Evolutionary conservation across 768 basidiomycete species (phyloP).

Genomic region (Mycena indigotica): DNA sequence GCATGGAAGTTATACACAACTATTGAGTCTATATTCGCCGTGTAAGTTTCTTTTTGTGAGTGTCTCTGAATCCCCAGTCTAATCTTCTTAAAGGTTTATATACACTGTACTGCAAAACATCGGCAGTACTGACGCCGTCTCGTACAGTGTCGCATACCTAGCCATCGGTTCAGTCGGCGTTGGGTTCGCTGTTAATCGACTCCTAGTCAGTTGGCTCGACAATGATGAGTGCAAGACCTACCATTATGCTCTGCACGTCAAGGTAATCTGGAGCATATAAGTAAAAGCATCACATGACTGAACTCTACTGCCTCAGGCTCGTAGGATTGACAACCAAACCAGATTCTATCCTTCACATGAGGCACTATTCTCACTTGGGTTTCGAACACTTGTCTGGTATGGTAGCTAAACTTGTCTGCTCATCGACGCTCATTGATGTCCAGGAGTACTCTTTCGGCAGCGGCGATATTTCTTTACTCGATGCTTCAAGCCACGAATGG

Average conservation of each 20-base stretch:
- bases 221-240: background rate
- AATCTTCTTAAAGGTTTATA: background rate
- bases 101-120: background rate
- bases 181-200: background rate
- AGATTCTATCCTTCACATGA: no score
- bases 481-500: background rate
- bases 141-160: background rate
- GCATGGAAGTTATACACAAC: background rate
- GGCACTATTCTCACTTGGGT: no score
- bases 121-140: background rate
- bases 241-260: no score
- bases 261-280: no score
- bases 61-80: background rate
- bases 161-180: background rate
- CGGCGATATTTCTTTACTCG: background rate
- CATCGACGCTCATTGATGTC: background rate
- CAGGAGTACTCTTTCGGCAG: background rate
- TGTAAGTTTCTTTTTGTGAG: background rate
- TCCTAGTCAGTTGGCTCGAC: background rate
- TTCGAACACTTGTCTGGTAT: no score
- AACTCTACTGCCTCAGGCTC: no score
- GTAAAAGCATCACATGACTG: no score
- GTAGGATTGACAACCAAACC: no score
- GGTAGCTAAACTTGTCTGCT: no score
- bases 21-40: background rate